Conservation (phyloP, 2,329 filamentous ascomycete genomes). For the Rhytidhysteron rufulum region DNA sequence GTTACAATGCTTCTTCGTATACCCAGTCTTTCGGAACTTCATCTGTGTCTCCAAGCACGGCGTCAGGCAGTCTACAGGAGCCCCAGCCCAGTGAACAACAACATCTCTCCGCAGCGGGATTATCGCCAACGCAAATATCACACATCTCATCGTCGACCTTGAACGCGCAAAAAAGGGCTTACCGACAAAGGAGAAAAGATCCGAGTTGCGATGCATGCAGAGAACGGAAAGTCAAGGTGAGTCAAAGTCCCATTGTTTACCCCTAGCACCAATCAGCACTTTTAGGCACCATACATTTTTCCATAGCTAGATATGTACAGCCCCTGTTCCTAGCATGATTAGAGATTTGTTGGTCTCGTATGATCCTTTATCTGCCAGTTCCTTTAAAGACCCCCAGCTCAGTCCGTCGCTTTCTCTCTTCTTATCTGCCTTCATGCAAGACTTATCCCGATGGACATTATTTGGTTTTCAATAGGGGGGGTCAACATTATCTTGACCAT, state of each 20-base stretch:
- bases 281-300: too few relatives aligned
- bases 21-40: constrained; percentile 18
- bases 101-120: constrained; percentile 35
- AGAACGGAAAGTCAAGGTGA: constrained; percentile 68
- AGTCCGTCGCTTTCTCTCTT: too few relatives aligned
- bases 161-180: constrained; percentile 85
- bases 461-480: too few relatives aligned
- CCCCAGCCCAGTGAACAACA: constrained; percentile 24
- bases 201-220: constrained; percentile 96
- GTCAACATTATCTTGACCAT: too few relatives aligned
- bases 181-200: constrained; percentile 91
- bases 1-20: constrained; percentile 27
- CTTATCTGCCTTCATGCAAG: too few relatives aligned
- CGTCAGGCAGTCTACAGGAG: constrained; percentile 29
- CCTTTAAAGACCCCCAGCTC: too few relatives aligned
- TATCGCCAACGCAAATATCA: constrained; percentile 38
- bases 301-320: too few relatives aligned
- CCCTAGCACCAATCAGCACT: too few relatives aligned
- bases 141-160: constrained; percentile 47
- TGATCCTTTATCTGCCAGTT: too few relatives aligned
- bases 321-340: too few relatives aligned
- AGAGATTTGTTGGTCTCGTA: too few relatives aligned
- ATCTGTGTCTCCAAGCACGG: constrained; percentile 34
- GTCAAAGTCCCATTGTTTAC: constrained; percentile 6
- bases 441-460: too few relatives aligned